These are phyloP conservation scores for Daldinia decipiens DNA, from an alignment of 495 filamentous ascomycete species.

Conservation along the genomic window DNA sequence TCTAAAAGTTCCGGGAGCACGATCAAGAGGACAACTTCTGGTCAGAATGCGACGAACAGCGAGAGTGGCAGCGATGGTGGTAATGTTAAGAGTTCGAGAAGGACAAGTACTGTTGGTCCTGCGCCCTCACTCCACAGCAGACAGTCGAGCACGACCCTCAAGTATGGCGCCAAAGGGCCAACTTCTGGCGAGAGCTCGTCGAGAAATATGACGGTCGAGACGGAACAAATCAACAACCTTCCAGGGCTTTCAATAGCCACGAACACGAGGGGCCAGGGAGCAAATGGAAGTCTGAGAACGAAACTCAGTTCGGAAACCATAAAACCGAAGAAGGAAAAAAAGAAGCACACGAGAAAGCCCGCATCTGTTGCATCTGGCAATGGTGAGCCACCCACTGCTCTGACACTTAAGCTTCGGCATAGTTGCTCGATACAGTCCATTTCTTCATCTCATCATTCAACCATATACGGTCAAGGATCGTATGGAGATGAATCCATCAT, in stretches of 20 bases:
- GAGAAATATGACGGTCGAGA: conserved; percentile 97
- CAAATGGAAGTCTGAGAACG: conserved; percentile 78
- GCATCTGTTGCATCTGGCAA: conserved; percentile 74
- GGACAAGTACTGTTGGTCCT: conserved; percentile 47
- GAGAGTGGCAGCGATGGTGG: conserved; percentile 74
- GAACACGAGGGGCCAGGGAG: conserved; percentile 69
- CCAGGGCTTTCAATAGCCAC: conserved; percentile 83
- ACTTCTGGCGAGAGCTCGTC: conserved; percentile 75
- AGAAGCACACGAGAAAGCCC: conserved; percentile 80
- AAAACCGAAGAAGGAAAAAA: conserved; percentile 89
- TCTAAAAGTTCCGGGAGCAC: conserved; percentile 48
- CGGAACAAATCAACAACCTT: conserved; percentile 92
- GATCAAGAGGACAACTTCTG: conserved; percentile 49
- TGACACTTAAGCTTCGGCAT: conserved; percentile 48
- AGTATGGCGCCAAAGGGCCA: conserved; percentile 60
- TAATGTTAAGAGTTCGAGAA: conserved; percentile 52
- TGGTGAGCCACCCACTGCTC: conserved; percentile 65
- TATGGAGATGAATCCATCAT: conserved; percentile 42
- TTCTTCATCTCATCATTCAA: conserved; percentile 44
- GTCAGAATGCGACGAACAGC: conserved; percentile 51
- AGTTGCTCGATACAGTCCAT: conserved; percentile 52
- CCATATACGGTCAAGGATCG: conserved; percentile 54
- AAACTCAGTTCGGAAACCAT: conserved; percentile 95
- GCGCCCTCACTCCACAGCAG: conserved; percentile 54
- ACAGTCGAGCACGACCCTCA: conserved; percentile 58